phyloP scores from a whole-genome alignment of 2,329 filamentous ascomycete species.

The Sporothrix protearum region DNA sequence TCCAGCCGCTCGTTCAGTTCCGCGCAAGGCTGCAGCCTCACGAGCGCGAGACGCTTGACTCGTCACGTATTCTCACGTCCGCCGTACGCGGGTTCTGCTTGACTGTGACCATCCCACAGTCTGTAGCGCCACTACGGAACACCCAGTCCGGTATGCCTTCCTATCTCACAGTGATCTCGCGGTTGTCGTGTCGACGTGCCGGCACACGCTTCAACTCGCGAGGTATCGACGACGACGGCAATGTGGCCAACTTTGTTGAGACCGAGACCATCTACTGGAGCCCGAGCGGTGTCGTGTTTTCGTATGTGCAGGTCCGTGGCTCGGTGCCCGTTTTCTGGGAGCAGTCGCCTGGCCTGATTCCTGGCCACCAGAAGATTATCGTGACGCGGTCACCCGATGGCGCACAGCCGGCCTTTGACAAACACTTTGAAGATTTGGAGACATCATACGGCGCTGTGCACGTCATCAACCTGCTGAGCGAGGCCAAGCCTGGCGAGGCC shows the following conservation, averaged over 20 bases:
- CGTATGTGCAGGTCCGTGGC: constrained; percentile 87
- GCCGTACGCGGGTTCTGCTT: constrained; percentile 90
- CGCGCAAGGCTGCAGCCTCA: constrained; percentile 71
- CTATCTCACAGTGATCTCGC: constrained; percentile 82
- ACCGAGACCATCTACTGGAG: constrained; percentile 91
- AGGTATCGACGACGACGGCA: constrained; percentile 94
- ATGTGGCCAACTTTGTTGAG: constrained; percentile 98
- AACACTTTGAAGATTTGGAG: constrained; percentile 86
- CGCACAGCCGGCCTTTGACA: constrained; percentile 90
- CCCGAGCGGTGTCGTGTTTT: constrained; percentile 74
- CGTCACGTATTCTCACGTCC: constrained; percentile 82
- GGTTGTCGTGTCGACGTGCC: constrained; percentile 83
- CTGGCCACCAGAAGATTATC: constrained; percentile 90
- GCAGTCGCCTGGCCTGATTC: constrained; percentile 79
- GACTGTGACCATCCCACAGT: constrained; percentile 79
- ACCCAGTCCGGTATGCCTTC: constrained; percentile 71
- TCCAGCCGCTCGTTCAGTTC: constrained; percentile 85
- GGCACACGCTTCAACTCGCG: constrained; percentile 96
- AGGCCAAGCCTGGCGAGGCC: constrained; percentile 78
- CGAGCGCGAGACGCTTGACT: constrained; percentile 77
- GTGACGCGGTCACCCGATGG: constrained; percentile 86
- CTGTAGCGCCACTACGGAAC: constrained; percentile 65
- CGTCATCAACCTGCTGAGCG: constrained; percentile 90
- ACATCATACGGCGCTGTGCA: constrained; percentile 85
- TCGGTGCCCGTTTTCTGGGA: constrained; percentile 98